phyloP scores from a whole-genome alignment of 768 basidiomycete genomes.

The Trametes sanguinea region DNA sequence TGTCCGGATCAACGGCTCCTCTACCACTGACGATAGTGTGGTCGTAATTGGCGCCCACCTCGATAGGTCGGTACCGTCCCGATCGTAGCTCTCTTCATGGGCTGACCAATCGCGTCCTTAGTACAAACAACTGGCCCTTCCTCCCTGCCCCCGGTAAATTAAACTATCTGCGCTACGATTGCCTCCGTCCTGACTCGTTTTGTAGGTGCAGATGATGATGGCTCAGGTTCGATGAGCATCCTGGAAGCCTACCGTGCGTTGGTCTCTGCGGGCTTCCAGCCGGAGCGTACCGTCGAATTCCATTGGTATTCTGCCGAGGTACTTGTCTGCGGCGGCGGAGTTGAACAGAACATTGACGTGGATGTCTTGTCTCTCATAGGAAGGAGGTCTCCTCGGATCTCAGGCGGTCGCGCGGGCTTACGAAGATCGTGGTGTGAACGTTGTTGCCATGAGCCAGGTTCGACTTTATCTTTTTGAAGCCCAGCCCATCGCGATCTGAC shows the following conservation, averaged over 20 bases:
- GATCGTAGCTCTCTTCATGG: background rate
- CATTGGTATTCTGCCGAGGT: constrained; percentile 87
- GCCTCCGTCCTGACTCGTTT: constrained; percentile 30
- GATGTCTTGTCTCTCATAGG: constrained; percentile 42
- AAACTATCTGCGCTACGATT: constrained; percentile 19
- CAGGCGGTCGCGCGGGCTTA: constrained; percentile 87
- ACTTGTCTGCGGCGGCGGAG: constrained; percentile 21
- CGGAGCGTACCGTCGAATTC: constrained; percentile 69
- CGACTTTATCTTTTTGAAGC: constrained; percentile 14
- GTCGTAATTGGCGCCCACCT: constrained; percentile 81
- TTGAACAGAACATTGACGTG: background rate
- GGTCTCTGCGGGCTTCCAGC: constrained; percentile 67
- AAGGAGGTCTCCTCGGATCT: constrained; percentile 84
- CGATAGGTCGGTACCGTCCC: constrained; percentile 56
- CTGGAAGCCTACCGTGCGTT: constrained; percentile 75
- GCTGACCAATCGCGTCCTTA: constrained; percentile 30
- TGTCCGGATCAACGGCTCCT: constrained; percentile 73
- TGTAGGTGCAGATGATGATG: constrained; percentile 67
- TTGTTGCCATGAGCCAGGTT: constrained; percentile 85
- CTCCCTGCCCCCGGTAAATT: constrained; percentile 68
- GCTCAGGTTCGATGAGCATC: constrained; percentile 73
- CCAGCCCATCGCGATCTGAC: constrained; percentile 19
- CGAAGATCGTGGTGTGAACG: constrained; percentile 58
- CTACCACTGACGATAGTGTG: constrained; percentile 56
- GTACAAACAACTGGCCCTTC: constrained; percentile 80